Base-by-base conservation (phyloP, 2,329 filamentous ascomycete genomes). In the Colletotrichum incanum region DNA sequence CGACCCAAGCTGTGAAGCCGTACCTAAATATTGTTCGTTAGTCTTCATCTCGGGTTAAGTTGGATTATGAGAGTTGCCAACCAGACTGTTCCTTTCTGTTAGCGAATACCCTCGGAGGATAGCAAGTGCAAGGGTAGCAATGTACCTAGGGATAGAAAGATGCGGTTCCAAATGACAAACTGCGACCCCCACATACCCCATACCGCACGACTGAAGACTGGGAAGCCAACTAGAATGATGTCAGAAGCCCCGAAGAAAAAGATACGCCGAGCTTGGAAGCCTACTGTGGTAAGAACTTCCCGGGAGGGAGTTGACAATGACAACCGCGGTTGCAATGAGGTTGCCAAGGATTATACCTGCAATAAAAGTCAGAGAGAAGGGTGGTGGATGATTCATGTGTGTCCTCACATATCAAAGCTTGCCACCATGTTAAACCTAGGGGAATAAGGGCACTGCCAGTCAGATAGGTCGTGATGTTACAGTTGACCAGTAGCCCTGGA, bases 401-500 rank as follows among this genome's bases (percentile, higher is more conserved):
- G 5, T 37, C 60, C 76, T 4, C 74, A 83, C 80, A 79, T n/a
- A 84, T 83, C 59, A 84, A 79, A 31, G 83, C 81, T 69, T 84
- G 83, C 82, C 83, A 84, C 80, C 82, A 84, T 2, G 78, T 83
- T 23, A 84, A 77, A 3, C 83, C 82, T 16, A 83, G 68, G 1
- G 82, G 80, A 58, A 84, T 83, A 26, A 84, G 78, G n/a, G 82
- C 80, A 54, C 82, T 84, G 43, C 83, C 83, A 0, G 82, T 82
- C 23, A 84, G 76, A 65, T 82, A 85, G 0, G 81, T 84, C 1
- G 82, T 79, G 71, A 84, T 84, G 71, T 82, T 84, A 70, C 80
- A 84, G 71, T 87, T 86, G 74, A 85, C 82, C 56, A 87, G 74
- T n/a, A 87, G 78, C 84, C 84, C 84, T 85, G 37, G 2, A 37